Evolutionary conservation across 192 early-diverging fungal species (phyloP).

Genomic region (Thoreauomyces humboldtii): DNA sequence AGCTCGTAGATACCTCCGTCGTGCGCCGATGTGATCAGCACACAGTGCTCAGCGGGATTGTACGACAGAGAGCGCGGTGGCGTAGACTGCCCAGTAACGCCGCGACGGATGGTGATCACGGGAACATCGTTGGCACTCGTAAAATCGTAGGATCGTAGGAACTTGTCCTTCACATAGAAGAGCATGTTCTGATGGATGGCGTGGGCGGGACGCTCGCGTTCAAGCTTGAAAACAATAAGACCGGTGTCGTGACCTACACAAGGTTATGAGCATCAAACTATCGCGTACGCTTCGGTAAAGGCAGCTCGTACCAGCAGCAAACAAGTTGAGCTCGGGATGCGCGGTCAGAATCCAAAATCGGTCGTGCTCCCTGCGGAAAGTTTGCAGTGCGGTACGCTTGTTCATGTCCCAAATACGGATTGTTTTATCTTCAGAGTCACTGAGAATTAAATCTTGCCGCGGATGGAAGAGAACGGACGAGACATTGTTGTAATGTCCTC

Average conservation of each 20-base stretch:
- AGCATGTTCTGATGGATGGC: constrained; percentile 79
- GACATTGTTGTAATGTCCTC: constrained; percentile 98
- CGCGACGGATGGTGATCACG: constrained; percentile 72
- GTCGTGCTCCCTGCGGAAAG: constrained; percentile 95
- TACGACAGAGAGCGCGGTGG: constrained; percentile 84
- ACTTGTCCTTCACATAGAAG: constrained; percentile 87
- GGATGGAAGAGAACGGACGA: constrained; percentile 93
- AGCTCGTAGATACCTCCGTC: constrained; percentile 94
- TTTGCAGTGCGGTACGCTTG: constrained; percentile 90
- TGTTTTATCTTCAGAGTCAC: constrained; percentile 93
- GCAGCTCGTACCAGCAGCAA: constrained; percentile 97
- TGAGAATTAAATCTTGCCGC: constrained; percentile 91
- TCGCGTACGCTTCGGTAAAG: background rate
- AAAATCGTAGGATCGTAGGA: constrained; percentile 82
- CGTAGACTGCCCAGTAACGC: constrained; percentile 57
- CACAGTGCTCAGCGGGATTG: constrained; percentile 90
- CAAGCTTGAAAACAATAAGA: constrained; percentile 97
- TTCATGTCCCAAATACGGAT: constrained; percentile 98
- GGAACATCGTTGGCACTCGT: constrained; percentile 71
- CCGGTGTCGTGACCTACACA: constrained; percentile 89
- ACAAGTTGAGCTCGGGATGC: constrained; percentile 96
- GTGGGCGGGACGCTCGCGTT: constrained; percentile 93
- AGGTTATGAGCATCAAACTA: too few species aligned
- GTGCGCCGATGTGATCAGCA: constrained; percentile 77
- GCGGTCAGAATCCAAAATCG: constrained; percentile 95